Base-by-base conservation (phyloP, 306 rosid genomes). In the Lagenaria siceraria region DNA sequence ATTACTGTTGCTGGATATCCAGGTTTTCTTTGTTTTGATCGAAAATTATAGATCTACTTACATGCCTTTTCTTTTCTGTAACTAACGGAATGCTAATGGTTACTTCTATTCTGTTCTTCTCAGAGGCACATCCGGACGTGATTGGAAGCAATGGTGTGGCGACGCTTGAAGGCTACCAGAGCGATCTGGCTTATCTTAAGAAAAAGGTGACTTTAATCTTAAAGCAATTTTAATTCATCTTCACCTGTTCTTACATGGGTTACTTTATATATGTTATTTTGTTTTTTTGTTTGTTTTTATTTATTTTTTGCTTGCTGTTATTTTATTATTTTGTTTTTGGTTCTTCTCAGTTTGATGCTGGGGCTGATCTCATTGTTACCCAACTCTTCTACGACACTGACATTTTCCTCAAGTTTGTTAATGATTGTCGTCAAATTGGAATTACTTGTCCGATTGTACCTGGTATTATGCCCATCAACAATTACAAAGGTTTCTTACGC, bases 1-100 rank as follows among this genome's bases (percentile, higher is more conserved):
- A 88, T 95, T 63, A 89, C 99, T 1, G 86, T 95, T 6, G 99
- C 99, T 81, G 99, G 99, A 80, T 95, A 95, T 88, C 99, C 99
- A 90, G 98, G 98, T 92, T 73, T 24, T 19, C 11, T 24, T 72
- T n/a, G 24, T 63, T 33, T 35, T 74, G 7, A 33, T 74, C 19
- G 31, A 22, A 33, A 51, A 3, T 54, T 21, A 53, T n/a, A 25
- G 78, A 74, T 54, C 31, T 71, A 48, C 58, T 52, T 14, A 1
- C 36, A 27, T 46, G 22, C 13, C 54, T 24, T 46, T 29, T 60
- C 66, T 27, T n/a, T 74, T 74, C n/a, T 74, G 27, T 18, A 53
- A 53, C 63, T 53, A 33, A 74, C 22, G 15, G 21, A 25, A 25
- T 46, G 54, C 59, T 53, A 31, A 51, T 74, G 33, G 10, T 27